phyloP scores from a whole-genome alignment of 2,329 filamentous ascomycete genomes.

The Ceratocystiopsis brevicomis region DNA sequence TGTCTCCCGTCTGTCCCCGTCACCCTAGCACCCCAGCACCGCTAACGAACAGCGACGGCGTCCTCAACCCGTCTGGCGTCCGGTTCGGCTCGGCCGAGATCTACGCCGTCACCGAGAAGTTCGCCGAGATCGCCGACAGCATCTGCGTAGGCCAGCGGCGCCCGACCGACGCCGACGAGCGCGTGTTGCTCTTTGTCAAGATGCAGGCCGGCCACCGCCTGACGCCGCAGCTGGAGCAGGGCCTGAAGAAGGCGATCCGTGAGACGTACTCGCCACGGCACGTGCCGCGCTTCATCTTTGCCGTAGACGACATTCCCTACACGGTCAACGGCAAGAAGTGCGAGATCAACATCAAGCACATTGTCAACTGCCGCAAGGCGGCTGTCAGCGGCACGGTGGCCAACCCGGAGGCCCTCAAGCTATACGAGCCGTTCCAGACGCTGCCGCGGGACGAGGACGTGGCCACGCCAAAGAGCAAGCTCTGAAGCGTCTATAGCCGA shows the following conservation, averaged over 20 bases:
- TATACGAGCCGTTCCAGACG: conserved; percentile 11
- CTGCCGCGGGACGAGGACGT: background rate
- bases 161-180: conserved; percentile 9
- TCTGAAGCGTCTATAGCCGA: background rate
- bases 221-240: conserved; percentile 6
- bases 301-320: conserved; percentile 20
- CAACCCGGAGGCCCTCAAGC: conserved; percentile 19
- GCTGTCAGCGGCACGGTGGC: conserved; percentile 19
- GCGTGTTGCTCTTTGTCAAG: conserved; percentile 11
- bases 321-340: conserved; percentile 30
- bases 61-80: conserved; percentile 27
- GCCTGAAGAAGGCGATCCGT: conserved; percentile 13
- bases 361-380: conserved; percentile 19
- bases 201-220: conserved; percentile 4
- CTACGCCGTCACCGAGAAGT: conserved; percentile 26
- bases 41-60: conserved; percentile 19
- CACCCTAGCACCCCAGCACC: background rate
- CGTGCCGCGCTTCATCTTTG: conserved; percentile 21
- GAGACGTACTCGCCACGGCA: conserved; percentile 16
- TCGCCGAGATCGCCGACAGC: conserved; percentile 14
- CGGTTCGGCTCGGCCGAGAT: conserved; percentile 27
- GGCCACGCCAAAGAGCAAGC: background rate
- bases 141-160: conserved; percentile 11
- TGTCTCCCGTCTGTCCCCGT: background rate
- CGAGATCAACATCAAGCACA: conserved; percentile 23